Conservation (phyloP, 2,329 filamentous ascomycete genomes). For the Aureobasidium melanogenum region DNA sequence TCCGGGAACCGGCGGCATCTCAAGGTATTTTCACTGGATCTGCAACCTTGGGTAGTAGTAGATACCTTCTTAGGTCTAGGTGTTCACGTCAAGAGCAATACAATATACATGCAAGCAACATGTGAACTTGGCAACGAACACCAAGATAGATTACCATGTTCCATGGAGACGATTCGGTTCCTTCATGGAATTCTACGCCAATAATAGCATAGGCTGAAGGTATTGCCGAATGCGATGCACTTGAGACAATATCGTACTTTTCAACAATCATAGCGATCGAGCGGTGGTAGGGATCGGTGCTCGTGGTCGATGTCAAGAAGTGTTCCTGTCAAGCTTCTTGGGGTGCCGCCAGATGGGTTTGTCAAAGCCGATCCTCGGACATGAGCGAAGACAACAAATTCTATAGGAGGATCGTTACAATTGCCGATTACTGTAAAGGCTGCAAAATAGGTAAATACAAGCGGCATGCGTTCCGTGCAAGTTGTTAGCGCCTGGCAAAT, state of each 20-base stretch:
- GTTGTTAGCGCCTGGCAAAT: constrained; percentile 5
- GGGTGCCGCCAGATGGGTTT: not conserved
- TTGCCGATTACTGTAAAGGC: not conserved
- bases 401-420: not conserved
- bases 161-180: not conserved
- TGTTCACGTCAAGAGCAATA: not conserved
- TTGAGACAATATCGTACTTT: not conserved
- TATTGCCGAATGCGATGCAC: not conserved
- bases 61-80: not conserved
- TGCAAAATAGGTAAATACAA: not conserved
- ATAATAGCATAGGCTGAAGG: not conserved
- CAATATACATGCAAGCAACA: not conserved
- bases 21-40: not conserved
- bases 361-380: not conserved
- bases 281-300: not conserved
- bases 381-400: not conserved
- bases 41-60: not conserved
- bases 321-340: not conserved
- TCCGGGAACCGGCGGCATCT: not conserved
- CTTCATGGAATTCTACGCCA: not conserved
- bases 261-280: not conserved
- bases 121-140: not conserved
- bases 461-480: not conserved
- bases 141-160: not conserved
- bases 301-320: not conserved